Base-by-base conservation (phyloP, 2,329 filamentous ascomycete genomes). In the Coleophoma cylindrospora region DNA sequence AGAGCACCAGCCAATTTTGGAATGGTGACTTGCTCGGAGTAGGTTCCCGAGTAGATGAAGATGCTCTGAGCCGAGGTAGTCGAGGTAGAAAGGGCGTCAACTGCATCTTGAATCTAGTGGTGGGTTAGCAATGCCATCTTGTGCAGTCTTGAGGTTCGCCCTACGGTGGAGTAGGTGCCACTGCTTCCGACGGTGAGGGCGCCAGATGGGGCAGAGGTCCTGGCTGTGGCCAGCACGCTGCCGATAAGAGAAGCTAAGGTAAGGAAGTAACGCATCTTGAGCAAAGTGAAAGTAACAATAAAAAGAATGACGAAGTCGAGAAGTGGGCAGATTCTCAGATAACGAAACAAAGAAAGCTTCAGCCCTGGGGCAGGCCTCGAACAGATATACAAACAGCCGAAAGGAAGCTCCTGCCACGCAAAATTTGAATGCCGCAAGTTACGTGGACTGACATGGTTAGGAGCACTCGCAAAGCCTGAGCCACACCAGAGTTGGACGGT, bases 21-120 rank as follows among this genome's bases (percentile, higher is more conserved):
- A 44, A 81, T 69, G 58, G 72, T 74, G 45, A 81, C 74, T 59
- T 80, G 77, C 61, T 80, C 77, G 15, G 67, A 64, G 66, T 81
- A 81, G 43, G 73, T 79, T 4, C 77, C 77, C 36, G 72, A 64
- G 53, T 76, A 62, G 61, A 80, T 76, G 66, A 78, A 79, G 64
- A 80, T 77, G 52, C 67, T 71, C 51, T 78, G 74, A 9, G 68
- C 67, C 1, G 63, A 51, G 10, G 70, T 70, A n/a, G 66, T 66
- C 12, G 66, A 63, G 5, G 68, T 70, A 46, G 66, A 69, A 9
- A 79, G 65, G 11, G 74, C 72, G 43, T 73, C 62, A 44, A 80
- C 70, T 9, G 76, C 76, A 22, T 67, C 62, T 59, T 74, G 70
- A 41, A 78, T 68, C 62, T 64, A 27, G 27, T 27, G 7, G 9